phyloP scores from a whole-genome alignment of 495 filamentous ascomycete genomes.

The Penicillium longicatenatum region DNA sequence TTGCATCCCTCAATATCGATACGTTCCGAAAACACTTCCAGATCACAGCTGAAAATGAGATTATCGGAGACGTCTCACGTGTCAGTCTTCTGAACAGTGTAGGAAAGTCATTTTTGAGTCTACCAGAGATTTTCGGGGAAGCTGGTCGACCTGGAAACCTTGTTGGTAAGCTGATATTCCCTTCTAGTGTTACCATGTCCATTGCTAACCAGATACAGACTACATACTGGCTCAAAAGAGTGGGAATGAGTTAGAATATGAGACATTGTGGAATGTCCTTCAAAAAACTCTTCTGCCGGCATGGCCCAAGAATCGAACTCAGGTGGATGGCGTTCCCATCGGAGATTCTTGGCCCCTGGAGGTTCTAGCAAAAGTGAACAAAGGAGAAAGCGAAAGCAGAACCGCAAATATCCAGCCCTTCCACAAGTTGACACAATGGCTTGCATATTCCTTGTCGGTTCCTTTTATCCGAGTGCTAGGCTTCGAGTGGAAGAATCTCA shows the following conservation, averaged over 20 bases:
- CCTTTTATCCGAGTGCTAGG: conserved; percentile 78
- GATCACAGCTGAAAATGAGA: conserved; percentile 50
- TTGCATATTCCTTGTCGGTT: conserved; percentile 85
- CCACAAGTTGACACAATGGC: conserved; percentile 91
- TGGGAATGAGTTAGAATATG: conserved; percentile 30
- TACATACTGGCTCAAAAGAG: conserved; percentile 41
- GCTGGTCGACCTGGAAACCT: conserved; percentile 56
- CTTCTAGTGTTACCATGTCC: not conserved
- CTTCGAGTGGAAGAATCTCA: conserved; percentile 74
- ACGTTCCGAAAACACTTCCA: conserved; percentile 32
- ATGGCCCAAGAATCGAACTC: conserved; percentile 58
- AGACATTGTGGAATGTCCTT: conserved; percentile 49
- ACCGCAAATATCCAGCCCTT: conserved; percentile 52
- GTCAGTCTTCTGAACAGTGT: conserved; percentile 51
- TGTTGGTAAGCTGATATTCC: conserved; percentile 42
- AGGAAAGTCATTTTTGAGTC: conserved; percentile 46
- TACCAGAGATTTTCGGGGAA: conserved; percentile 52
- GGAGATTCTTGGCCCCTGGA: conserved; percentile 60
- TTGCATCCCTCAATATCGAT: conserved; percentile 7
- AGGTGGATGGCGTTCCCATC: conserved; percentile 51
- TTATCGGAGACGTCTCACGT: conserved; percentile 52
- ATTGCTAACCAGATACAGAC: conserved; percentile 33
- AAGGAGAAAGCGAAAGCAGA: conserved; percentile 10
- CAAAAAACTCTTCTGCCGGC: conserved; percentile 54
- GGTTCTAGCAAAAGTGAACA: conserved; percentile 20